A percentile compares a stretch with the other conserved stretches of the same genome.
These are phyloP conservation scores for Colletotrichum eremochloae DNA, from an alignment of 2,329 filamentous ascomycete genomes.

Conservation along the genomic window DNA sequence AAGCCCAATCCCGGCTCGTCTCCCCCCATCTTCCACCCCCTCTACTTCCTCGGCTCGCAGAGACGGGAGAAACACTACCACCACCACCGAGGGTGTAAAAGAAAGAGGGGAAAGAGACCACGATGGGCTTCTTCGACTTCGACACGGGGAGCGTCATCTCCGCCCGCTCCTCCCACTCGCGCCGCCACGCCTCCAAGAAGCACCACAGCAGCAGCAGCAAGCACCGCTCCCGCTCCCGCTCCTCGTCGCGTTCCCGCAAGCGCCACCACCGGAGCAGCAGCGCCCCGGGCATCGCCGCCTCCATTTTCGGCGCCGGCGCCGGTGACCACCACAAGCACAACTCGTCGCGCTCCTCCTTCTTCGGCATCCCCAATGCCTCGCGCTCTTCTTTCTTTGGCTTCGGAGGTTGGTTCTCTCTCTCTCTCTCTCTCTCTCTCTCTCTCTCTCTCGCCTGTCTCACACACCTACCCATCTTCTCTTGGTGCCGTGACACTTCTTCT, in stretches of 20 bases:
- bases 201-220: slow-evolving; percentile 48
- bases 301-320: slow-evolving; percentile 58
- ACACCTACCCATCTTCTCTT: neutral
- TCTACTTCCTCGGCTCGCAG: neutral
- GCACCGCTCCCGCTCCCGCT: slow-evolving; percentile 56
- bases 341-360: slow-evolving; percentile 61
- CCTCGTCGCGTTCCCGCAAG: slow-evolving; percentile 55
- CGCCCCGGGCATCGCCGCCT: slow-evolving; percentile 56
- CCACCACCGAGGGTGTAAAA: neutral
- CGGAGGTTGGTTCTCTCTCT: slow-evolving; percentile 49
- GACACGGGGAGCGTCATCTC: slow-evolving; percentile 42
- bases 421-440: slow-evolving; percentile 30
- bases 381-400: slow-evolving; percentile 62
- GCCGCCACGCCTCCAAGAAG: slow-evolving; percentile 41
- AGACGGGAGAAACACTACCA: neutral
- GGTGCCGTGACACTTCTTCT: neutral
- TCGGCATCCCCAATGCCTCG: slow-evolving; percentile 59
- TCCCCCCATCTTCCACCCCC: neutral
- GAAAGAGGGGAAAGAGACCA: neutral
- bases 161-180: slow-evolving; percentile 41
- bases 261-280: slow-evolving; percentile 40
- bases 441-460: slow-evolving; percentile 5
- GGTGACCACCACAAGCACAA: slow-evolving; percentile 55
- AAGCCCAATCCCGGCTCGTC: slow-evolving; percentile 7
- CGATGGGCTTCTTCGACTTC: slow-evolving; percentile 44